Conservation (phyloP, 768 basidiomycete genomes). For the Calocybe indica region DNA sequence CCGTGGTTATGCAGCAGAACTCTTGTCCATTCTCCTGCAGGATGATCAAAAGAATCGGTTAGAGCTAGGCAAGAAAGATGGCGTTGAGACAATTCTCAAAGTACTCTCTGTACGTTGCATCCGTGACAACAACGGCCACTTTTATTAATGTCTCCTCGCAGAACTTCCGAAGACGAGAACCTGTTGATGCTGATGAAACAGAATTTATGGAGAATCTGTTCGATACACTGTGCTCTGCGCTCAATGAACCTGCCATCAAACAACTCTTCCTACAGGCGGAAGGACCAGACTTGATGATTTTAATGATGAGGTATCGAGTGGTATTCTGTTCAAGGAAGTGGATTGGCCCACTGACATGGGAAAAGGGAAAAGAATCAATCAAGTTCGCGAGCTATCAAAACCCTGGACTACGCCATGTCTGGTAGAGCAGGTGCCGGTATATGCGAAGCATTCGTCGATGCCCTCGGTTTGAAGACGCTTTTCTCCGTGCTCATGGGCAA, state of each 20-base stretch:
- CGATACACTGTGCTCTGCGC: slow-evolving; percentile 80
- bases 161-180: slow-evolving; percentile 87
- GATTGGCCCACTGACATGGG: background rate
- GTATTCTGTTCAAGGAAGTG: no score
- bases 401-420: slow-evolving; percentile 87
- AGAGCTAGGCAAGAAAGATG: slow-evolving; percentile 64
- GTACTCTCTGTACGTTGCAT: slow-evolving; percentile 67
- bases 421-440: slow-evolving; percentile 59
- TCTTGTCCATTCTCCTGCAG: slow-evolving; percentile 88
- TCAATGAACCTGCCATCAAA: slow-evolving; percentile 78
- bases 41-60: slow-evolving; percentile 63
- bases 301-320: slow-evolving; percentile 84
- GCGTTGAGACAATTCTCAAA: slow-evolving; percentile 71
- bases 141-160: slow-evolving; percentile 20
- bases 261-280: slow-evolving; percentile 80
- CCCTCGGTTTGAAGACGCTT: slow-evolving; percentile 80
- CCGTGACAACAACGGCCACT: slow-evolving; percentile 8
- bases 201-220: slow-evolving; percentile 99
- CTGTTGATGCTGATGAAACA: slow-evolving; percentile 79
- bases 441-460: slow-evolving; percentile 86
- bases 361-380: slow-evolving; percentile 77
- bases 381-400: slow-evolving; percentile 81
- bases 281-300: slow-evolving; percentile 95
- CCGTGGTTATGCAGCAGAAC: slow-evolving; percentile 86
- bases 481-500: slow-evolving; percentile 95